Evolutionary conservation across 257 asterid species (phyloP), one percentile per base, ranked within the genome.

Genomic region (Jasminum sambac): DNA sequence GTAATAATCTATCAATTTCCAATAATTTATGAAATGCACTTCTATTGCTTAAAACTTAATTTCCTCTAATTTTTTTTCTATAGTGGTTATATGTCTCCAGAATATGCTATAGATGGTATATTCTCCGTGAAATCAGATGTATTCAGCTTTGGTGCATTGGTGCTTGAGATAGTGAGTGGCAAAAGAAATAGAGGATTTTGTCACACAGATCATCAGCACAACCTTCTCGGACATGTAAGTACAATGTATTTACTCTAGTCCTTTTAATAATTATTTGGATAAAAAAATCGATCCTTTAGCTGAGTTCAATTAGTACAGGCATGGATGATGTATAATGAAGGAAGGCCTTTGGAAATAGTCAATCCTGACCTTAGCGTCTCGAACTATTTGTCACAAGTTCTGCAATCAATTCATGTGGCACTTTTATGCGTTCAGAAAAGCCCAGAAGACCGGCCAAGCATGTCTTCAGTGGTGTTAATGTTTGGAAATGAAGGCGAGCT

Each of bases 161-260:
- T 72, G 17, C 74, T 81, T 6, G 19, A 44, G 83, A 81, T 81
- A 10, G 75, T 75, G 11, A 75, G 71, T 37, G 83, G 79, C 17
- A 68, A 57, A 52, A 78, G 67, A 57, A 78, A 76, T 70, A 78
- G 73, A 26, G 70, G 74, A 39, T 78, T 75, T 63, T 21, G 11
- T 14, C 68, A 73, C 8, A 4, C 10, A 9, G 77, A 77, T 34
- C 79, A 67, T 70, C 58, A 36, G 48, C 79, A 14, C 71, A 83
- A 67, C 78, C 87, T 80, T 77, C 87, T 78, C 8, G 81, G 81
- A 68, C 73, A 81, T 72, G 83, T 78, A 78, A 64, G 81, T 73
- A 11, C 26, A 64, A n/a, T 14, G 5, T 44, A 44, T n/a, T 44
- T 44, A 12, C 16, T 44, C 13, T 44, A 44, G 52, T 14, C 16